These are phyloP conservation scores for Fusarium anguioides DNA, from an alignment of 2,329 filamentous ascomycete species.

Conservation along the genomic window DNA sequence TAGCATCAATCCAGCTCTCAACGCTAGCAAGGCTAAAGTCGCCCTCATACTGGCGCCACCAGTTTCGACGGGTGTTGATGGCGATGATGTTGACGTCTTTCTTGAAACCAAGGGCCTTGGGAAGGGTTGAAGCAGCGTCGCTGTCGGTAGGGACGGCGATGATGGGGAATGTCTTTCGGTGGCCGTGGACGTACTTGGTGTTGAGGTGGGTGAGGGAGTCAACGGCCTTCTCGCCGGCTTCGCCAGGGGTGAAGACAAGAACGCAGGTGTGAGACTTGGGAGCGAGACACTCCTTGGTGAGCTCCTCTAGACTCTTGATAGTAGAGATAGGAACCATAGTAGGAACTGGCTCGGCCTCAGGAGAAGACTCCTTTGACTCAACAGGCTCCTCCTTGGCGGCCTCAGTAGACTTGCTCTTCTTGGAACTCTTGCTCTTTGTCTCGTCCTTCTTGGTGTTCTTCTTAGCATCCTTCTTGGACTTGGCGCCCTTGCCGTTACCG, in stretches of 20 bases:
- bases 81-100: conserved; percentile 78
- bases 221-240: conserved; percentile 67
- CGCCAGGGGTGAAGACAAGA: conserved; percentile 74
- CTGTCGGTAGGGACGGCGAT: conserved; percentile 73
- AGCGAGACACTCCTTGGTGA: conserved; percentile 78
- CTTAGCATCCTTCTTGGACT: conserved; percentile 55
- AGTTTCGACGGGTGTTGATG: conserved; percentile 84
- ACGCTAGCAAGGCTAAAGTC: conserved; percentile 71
- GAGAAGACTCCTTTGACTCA: conserved; percentile 38
- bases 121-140: conserved; percentile 56
- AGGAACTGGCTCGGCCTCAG: conserved; percentile 45
- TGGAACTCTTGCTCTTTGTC: conserved; percentile 48
- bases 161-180: conserved; percentile 83
- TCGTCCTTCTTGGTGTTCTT: conserved; percentile 54
- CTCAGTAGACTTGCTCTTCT: conserved; percentile 48
- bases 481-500: conserved; percentile 52
- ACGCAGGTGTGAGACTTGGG: conserved; percentile 85
- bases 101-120: conserved; percentile 65
- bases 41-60: conserved; percentile 82
- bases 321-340: conserved; percentile 71
- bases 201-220: conserved; percentile 76
- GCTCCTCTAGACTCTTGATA: conserved; percentile 71
- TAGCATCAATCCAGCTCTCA: conserved; percentile 90
- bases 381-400: conserved; percentile 47
- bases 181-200: conserved; percentile 75